Base-by-base conservation (phyloP, 306 rosid genomes). In the Prunus armeniaca region DNA sequence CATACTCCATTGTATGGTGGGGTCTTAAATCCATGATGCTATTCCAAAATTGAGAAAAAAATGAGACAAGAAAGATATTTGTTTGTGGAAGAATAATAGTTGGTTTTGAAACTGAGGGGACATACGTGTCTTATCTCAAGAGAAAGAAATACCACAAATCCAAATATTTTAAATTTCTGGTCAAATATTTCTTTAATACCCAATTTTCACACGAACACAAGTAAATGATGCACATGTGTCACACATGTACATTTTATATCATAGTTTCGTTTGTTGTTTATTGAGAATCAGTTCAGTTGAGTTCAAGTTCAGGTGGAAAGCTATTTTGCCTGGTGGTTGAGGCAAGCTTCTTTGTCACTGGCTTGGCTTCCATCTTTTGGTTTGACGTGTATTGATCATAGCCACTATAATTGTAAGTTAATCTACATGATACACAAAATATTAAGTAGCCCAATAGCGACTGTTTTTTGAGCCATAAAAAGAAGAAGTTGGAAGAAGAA, bases 401-500 rank as follows among this genome's bases (percentile, higher is more conserved):
- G 20, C 73, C 73, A 41, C 25, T 34, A 9, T 8, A 72, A 41
- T 70, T 4, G 24, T 19, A 24, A 41, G 20, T 15, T 58, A 10
- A 4, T 11, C 10, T 4, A 6, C 4, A 34, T 13, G 24, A 64
- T 64, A 3, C 41, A 55, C 1, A 20, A 5, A 19, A 46, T 24
- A 22, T 45, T 18, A 28, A 9, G 15, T 32, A 5, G 38, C 38
- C 38, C 1, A 32, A 32, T 4, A 32, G 2, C 1, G 43, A 38
- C 43, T 38, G 43, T 38, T 38, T 38, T 38, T 38, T 38, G 9
- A 30, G 2, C 41, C 69, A 28, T 50, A 12, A 22, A 60, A 2
- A 20, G 38, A 24, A 58, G 41, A 28, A 50, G 49, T 4, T 38
- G 25, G 74, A 64, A 62, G 77, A 68, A 57, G 79, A 83, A 63